Conservation (phyloP, 2,329 filamentous ascomycete species). For the Diaporthe citriasiana region DNA sequence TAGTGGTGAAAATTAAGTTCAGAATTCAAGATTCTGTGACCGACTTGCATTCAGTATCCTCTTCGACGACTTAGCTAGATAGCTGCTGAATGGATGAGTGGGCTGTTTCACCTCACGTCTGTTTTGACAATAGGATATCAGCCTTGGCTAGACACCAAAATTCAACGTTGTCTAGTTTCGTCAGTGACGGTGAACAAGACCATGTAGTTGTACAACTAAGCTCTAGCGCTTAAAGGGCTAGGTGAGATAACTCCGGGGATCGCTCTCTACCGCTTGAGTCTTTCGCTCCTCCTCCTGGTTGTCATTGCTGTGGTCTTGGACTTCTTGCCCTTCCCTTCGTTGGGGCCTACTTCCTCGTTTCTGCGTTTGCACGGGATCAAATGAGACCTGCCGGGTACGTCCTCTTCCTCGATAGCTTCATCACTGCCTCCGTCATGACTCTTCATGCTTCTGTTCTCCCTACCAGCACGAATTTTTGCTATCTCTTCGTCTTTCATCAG, state of each 20-base stretch:
- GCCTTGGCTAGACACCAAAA: no score
- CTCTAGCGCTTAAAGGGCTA: background rate
- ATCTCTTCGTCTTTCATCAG: background rate
- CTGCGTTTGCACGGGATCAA: background rate
- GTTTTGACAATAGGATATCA: no score
- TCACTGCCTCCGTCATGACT: background rate
- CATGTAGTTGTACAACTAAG: no score
- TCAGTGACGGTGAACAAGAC: no score
- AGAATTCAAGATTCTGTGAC: no score
- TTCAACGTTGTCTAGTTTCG: no score
- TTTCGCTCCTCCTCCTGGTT: background rate
- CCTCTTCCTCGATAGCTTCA: background rate
- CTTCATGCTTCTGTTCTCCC: background rate
- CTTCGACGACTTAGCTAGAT: no score
- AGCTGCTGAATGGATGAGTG: no score
- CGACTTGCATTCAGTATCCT: no score
- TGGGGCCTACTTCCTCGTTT: background rate
- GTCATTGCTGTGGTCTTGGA: background rate
- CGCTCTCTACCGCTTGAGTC: background rate
- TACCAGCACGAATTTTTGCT: background rate
- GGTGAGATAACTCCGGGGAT: background rate
- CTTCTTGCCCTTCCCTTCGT: background rate
- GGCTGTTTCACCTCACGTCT: no score
- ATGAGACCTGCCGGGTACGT: background rate
- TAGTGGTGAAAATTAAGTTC: no score